phyloP scores from a whole-genome alignment of 371 early-diverging fungal genomes.

The Batrachochytrium dendrobatidis region DNA sequence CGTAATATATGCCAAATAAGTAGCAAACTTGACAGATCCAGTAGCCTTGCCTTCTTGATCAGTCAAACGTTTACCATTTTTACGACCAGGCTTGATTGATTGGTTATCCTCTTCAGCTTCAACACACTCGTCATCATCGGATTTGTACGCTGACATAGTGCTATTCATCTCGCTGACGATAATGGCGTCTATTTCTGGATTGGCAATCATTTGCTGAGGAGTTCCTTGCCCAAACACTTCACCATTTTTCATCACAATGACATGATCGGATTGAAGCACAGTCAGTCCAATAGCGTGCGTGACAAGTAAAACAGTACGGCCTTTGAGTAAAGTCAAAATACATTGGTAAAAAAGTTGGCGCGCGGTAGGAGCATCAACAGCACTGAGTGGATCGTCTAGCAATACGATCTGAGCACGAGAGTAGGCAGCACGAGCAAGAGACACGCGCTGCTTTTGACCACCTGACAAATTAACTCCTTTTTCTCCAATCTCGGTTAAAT shows the following conservation, averaged over 20 bases:
- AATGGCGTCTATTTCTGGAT: not conserved
- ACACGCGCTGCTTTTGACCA: constrained; percentile 49
- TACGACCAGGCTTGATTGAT: not conserved
- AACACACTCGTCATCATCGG: not conserved
- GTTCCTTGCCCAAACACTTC: constrained; percentile 15
- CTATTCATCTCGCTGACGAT: not conserved
- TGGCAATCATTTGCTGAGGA: constrained; percentile 7
- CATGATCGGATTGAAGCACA: constrained; percentile 17
- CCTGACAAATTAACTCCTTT: constrained; percentile 28
- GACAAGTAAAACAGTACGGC: constrained; percentile 73
- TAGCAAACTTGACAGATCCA: constrained; percentile 21
- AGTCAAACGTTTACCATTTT: constrained; percentile 14
- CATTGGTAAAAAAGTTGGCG: constrained; percentile 20
- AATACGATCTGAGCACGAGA: constrained; percentile 9
- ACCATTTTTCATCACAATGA: constrained; percentile 30
- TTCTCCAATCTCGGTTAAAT: constrained; percentile 78
- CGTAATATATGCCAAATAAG: constrained; percentile 26
- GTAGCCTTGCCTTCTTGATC: constrained; percentile 21
- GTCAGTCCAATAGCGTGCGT: constrained; percentile 66
- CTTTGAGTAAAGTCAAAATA: constrained; percentile 45
- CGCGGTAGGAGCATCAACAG: constrained; percentile 35
- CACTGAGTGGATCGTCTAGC: constrained; percentile 61
- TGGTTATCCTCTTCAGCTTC: not conserved
- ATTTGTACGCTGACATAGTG: not conserved
- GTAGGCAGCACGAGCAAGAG: constrained; percentile 47